Conservation (phyloP, 2,329 filamentous ascomycete species). For the Colletotrichum sp. region DNA sequence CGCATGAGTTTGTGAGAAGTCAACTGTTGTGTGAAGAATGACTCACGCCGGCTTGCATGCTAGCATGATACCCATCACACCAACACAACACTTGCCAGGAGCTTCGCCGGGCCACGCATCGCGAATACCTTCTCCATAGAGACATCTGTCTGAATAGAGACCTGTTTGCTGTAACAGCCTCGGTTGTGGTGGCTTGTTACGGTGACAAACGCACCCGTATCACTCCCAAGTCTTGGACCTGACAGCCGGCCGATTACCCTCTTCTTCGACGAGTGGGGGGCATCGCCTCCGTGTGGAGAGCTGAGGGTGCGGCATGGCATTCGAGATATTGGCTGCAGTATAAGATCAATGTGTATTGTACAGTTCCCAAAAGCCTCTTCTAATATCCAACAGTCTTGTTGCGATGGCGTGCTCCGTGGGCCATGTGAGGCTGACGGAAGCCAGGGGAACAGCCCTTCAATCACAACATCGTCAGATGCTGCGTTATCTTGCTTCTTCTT, state of each 20-base stretch:
- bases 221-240: not conserved
- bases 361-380: not conserved
- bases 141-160: not conserved
- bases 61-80: too few species aligned
- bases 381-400: not conserved
- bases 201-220: not conserved
- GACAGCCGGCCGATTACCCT: not conserved
- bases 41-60: too few species aligned
- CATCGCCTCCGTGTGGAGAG: not conserved
- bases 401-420: not conserved
- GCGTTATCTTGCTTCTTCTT: accelerated
- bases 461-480: not conserved
- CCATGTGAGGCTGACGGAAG: not conserved
- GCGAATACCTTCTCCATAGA: not conserved
- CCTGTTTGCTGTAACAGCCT: accelerated
- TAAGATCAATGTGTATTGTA: not conserved
- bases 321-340: not conserved
- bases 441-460: not conserved
- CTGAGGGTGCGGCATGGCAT: not conserved
- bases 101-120: too few species aligned
- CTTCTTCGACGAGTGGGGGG: not conserved
- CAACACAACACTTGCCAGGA: too few species aligned
- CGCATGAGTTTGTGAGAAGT: accelerated
- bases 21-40: too few species aligned
- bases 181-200: not conserved